Evolutionary conservation across 345 rosid genomes (phyloP), one percentile per base, ranked within the genome.

Genomic region (Rhodamnia argentea): DNA sequence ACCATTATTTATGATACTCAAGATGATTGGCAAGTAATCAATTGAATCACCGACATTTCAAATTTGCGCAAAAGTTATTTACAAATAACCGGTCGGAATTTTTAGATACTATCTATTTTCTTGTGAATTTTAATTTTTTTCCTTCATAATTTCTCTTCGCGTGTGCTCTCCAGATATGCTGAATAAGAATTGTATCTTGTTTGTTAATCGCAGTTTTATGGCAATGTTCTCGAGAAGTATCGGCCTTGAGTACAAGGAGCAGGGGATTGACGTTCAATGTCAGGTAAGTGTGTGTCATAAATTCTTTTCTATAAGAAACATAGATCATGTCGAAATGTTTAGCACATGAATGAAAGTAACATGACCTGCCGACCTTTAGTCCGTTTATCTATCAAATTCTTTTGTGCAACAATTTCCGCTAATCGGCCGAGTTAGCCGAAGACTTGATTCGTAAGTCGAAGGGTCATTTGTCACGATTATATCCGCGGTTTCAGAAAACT

Each of bases 221-320:
- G 90, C 89, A 16, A 89, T 89, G 87, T 89, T 93, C 59, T 93
- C 94, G 29, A 90, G 86, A 86, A 84, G 88, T 86, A 87, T 91
- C 24, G 47, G 6, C 51, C 37, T 90, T 83, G 95, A 94, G 40
- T 94, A 92, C 86, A 87, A 88, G 89, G 78, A 88, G 62, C 84
- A 84, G 2, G 95, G 95, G 84, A 89, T 94, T 12, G 90, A 92
- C 59, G 78, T 93, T 26, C 94, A 91, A 54, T 93, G 95, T 84
- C 93, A 93, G 91, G 94, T 92, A 53, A 56, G 14, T 42, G 27
- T 20, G 12, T 1, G 23, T 44, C 37, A 29, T 70, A 37, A 70
- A 32, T 70, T 70, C 11, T 55, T 32, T 16, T 8, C 47, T 10
- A 16, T 70, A 70, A 70, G 22, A 32, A 32, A 70, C 1, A 15